Percentiles rank a stretch among this genome's conserved stretches.
These are phyloP conservation scores for Ciborinia camelliae DNA, from an alignment of 2,329 filamentous ascomycete genomes.

Conservation along the genomic window DNA sequence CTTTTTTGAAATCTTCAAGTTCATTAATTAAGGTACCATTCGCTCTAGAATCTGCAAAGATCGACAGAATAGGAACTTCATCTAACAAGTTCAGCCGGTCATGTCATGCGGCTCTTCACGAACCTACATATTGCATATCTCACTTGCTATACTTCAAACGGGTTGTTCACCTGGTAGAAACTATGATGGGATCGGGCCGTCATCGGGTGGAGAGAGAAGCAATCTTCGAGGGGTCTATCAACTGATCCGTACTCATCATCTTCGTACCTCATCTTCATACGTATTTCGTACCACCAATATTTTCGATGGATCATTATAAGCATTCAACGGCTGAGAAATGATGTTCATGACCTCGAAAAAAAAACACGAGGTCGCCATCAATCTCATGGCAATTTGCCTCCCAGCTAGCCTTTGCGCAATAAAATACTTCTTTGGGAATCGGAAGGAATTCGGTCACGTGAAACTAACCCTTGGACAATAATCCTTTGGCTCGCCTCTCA, in stretches of 20 bases:
- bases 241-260: conserved; percentile 9
- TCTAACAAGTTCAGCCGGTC: conserved; percentile 11
- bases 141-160: neutral
- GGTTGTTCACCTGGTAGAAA: neutral
- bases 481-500: conserved; percentile 10
- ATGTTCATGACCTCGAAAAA: neutral
- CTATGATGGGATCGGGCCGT: conserved; percentile 13
- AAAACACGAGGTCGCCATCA: neutral
- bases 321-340: conserved; percentile 10
- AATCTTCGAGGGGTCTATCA: conserved; percentile 1
- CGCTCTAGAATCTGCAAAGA: conserved; percentile 12
- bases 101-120: conserved; percentile 10
- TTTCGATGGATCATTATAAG: neutral
- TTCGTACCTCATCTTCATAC: conserved; percentile 7
- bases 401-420: neutral
- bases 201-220: conserved; percentile 3
- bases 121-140: conserved; percentile 2
- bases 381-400: conserved; percentile 3
- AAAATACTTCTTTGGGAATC: neutral
- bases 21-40: neutral
- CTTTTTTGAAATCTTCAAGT: neutral
- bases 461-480: neutral
- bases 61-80: conserved; percentile 2
- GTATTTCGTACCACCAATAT: conserved; percentile 2
- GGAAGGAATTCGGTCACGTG: conserved; percentile 5